A percentile compares a stretch with the other conserved stretches of the same genome.
Evolutionary conservation across 2,329 filamentous ascomycete species (phyloP).

Genomic region (Periconia sp.): DNA sequence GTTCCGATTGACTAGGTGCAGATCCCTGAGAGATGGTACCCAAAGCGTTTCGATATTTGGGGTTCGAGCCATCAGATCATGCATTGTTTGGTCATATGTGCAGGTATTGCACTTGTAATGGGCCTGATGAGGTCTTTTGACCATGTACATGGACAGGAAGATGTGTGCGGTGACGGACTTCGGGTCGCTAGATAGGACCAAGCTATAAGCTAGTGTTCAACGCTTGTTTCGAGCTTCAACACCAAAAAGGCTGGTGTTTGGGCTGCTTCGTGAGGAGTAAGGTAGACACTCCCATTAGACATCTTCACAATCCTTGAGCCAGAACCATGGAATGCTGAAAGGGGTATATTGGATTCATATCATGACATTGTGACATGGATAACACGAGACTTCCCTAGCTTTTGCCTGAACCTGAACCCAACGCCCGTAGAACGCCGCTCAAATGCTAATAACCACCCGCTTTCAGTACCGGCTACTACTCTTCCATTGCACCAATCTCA

Average conservation of each 20-base stretch:
- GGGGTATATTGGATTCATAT: constrained; percentile 10
- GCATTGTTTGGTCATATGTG: constrained; percentile 55
- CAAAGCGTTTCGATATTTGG: constrained; percentile 53
- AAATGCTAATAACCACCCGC: constrained; percentile 5
- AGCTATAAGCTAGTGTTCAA: too few species aligned
- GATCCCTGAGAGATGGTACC: constrained; percentile 54
- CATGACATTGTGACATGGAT: background rate
- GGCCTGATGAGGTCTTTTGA: constrained; percentile 49
- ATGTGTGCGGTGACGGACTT: too few species aligned
- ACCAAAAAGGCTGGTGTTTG: too few species aligned
- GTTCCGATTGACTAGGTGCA: constrained; percentile 17
- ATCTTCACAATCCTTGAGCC: too few species aligned
- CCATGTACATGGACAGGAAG: constrained; percentile 21
- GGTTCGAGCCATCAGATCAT: constrained; percentile 59
- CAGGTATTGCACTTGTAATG: constrained; percentile 40
- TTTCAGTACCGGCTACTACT: constrained; percentile 30
- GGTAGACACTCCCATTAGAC: too few species aligned
- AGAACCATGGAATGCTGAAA: too few species aligned
- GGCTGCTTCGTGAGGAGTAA: too few species aligned
- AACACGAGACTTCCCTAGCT: constrained; percentile 3
- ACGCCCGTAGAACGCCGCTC: constrained; percentile 6
- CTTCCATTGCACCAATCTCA: constrained; percentile 58
- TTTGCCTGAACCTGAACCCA: constrained; percentile 1
- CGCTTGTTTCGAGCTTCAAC: too few species aligned
- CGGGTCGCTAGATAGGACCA: too few species aligned